Percentiles rank a stretch among this genome's conserved stretches.
Evolutionary conservation across 139 green algal species (phyloP).

Genomic region (Auxenochlorella pyrenoidosa): DNA sequence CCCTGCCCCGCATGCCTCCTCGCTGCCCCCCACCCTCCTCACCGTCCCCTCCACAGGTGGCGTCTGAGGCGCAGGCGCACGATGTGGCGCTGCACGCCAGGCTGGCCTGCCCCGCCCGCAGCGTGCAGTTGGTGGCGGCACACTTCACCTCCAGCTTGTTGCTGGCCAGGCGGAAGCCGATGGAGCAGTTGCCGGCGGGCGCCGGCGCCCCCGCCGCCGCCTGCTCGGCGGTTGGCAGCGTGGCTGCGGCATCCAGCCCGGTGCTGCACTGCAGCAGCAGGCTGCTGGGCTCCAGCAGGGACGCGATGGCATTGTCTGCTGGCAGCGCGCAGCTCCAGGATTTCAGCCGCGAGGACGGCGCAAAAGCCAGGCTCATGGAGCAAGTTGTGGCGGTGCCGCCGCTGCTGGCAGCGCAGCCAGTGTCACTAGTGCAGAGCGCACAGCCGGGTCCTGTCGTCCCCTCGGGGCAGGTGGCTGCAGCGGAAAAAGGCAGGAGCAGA

Average conservation of each 20-base stretch:
- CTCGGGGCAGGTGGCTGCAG: constrained; percentile 29
- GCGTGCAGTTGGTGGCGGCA: constrained; percentile 17
- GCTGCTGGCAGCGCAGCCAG: constrained; percentile 40
- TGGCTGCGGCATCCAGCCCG: not conserved
- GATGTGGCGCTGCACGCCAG: constrained; percentile 23
- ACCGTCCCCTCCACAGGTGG: constrained; percentile 24
- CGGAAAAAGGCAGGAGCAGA: not conserved
- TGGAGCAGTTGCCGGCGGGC: not conserved
- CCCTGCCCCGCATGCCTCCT: too few relatives aligned
- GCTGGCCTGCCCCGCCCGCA: not conserved
- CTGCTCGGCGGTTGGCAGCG: not conserved
- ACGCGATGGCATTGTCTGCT: not conserved
- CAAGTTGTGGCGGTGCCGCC: constrained; percentile 53
- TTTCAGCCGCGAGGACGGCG: constrained; percentile 46
- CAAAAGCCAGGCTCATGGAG: constrained; percentile 48
- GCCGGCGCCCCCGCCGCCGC: not conserved
- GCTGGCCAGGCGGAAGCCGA: constrained; percentile 5
- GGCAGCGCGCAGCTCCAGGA: constrained; percentile 42
- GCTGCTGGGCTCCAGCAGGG: constrained; percentile 22
- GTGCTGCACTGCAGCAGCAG: constrained; percentile 29
- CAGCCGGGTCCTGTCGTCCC: constrained; percentile 50
- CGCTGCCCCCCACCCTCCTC: not conserved
- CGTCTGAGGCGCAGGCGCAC: constrained; percentile 25
- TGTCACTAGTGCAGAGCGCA: constrained; percentile 46
- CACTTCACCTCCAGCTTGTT: constrained; percentile 16